A percentile compares a stretch with the other conserved stretches of the same genome.
These are phyloP conservation scores for Phytophthora melonis DNA, from an alignment of 352 stramenopile species.

Conservation along the genomic window DNA sequence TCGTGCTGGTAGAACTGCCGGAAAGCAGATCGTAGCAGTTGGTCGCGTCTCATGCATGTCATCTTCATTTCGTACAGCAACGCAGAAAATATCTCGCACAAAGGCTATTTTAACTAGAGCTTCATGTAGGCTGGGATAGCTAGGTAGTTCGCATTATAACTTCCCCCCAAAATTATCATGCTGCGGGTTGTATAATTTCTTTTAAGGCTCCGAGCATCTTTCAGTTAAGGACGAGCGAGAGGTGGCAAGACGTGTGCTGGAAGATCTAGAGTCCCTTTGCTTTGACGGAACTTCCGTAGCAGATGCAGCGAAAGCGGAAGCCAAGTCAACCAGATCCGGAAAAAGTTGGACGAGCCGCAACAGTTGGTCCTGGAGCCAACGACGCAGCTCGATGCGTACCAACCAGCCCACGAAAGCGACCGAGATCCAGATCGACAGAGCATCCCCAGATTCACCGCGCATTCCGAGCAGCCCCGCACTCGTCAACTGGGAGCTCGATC, in stretches of 20 bases:
- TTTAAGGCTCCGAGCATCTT: constrained; percentile 11
- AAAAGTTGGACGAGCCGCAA: background rate
- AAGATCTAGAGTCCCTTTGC: constrained; percentile 61
- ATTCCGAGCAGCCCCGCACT: constrained; percentile 23
- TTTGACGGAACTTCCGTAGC: constrained; percentile 39
- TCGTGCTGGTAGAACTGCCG: no score
- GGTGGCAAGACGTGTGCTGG: constrained; percentile 53
- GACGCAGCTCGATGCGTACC: background rate
- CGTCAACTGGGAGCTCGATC: constrained; percentile 68
- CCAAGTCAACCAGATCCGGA: background rate
- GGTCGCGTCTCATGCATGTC: no score
- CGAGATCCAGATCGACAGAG: background rate
- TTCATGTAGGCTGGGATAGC: no score
- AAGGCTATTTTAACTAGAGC: no score
- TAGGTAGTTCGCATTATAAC: no score
- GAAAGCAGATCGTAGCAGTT: no score
- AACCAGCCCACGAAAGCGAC: background rate
- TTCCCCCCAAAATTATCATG: no score
- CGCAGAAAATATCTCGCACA: no score
- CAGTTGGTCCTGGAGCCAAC: constrained; percentile 2
- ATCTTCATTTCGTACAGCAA: no score
- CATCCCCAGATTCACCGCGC: background rate
- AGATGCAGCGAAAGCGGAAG: background rate
- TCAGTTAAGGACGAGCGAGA: constrained; percentile 19
- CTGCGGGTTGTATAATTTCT: no score